phyloP scores from a whole-genome alignment of 169 alveolate species.

The Cryptosporidium viatorum region DNA sequence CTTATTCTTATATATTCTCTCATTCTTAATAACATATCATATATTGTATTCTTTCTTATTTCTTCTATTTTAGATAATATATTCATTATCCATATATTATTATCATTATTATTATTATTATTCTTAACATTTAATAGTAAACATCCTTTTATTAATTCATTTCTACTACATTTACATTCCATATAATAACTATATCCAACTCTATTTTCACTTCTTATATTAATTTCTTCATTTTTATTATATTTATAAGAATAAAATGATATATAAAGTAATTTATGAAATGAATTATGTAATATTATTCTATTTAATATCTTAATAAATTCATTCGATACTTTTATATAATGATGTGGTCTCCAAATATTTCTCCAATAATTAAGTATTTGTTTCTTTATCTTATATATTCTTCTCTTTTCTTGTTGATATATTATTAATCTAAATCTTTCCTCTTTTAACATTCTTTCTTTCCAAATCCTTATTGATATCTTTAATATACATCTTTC shows the following conservation, averaged over 20 bases:
- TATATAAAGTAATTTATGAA: constrained; percentile 4
- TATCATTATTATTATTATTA: no score
- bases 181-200: neutral
- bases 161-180: constrained; percentile 43
- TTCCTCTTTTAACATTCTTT: constrained; percentile 1
- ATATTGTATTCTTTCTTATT: neutral
- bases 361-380: constrained; percentile 9
- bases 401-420: neutral
- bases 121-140: neutral
- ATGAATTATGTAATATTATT: constrained; percentile 3
- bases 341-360: constrained; percentile 46
- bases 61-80: neutral
- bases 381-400: neutral
- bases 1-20: constrained; percentile 1
- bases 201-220: neutral
- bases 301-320: constrained; percentile 28
- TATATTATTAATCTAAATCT: neutral
- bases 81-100: constrained; percentile 4
- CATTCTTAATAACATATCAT: neutral
- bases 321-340: neutral
- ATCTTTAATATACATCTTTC: neutral
- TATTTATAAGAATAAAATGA: constrained; percentile 11
- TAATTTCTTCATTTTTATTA: no score
- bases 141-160: neutral
- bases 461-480: neutral